Base-by-base conservation (phyloP, 2,329 filamentous ascomycete genomes). In the Fusarium nematophilum region DNA sequence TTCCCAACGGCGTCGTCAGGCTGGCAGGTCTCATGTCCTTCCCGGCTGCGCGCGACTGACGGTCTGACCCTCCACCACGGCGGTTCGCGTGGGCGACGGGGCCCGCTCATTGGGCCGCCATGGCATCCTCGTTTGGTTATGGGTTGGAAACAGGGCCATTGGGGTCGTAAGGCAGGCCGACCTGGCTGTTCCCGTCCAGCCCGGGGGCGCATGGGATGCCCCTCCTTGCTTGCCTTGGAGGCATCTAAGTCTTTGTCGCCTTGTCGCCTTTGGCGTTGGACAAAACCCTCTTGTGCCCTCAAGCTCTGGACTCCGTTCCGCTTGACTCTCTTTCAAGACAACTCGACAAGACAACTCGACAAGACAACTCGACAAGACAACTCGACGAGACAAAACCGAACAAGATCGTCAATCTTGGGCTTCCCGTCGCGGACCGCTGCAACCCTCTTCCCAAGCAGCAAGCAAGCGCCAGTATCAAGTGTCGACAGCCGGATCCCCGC, bases 21-120 rank as follows among this genome's bases (percentile, higher is more conserved):
- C 53, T 52, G 65, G 53, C 54, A 59, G 66, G 66, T 67, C 62
- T 62, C 65, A 68, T 68, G 65, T 64, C 53, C 65, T 53, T 62
- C 50, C 54, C 58, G 64, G 49, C 39, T 66, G 65, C 42, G 52
- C 60, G 26, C 55, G 57, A 55, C 53, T 54, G 52, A 29, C 47
- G 44, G 37, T 51, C 67, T 68, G 65, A 65, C 65, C 65, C 65
- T 56, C 63, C 65, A 68, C 58, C 57, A 57, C 44, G 65, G 45
- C 47, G 57, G 40, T 64, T 68, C 56, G 65, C 64, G 59, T 68
- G 65, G 65, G 53, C 50, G 49, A 62, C 48, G 63, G 44, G 30
- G 36, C 15, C 51, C 38, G 53, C 58, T 61, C 54, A 68, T 68
- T 68, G 66, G 66, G 66, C 65, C 45, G 66, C 65, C 61, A 67